Evolutionary conservation across 371 early-diverging fungal genomes (phyloP).

Genomic region (Smittium culicis): DNA sequence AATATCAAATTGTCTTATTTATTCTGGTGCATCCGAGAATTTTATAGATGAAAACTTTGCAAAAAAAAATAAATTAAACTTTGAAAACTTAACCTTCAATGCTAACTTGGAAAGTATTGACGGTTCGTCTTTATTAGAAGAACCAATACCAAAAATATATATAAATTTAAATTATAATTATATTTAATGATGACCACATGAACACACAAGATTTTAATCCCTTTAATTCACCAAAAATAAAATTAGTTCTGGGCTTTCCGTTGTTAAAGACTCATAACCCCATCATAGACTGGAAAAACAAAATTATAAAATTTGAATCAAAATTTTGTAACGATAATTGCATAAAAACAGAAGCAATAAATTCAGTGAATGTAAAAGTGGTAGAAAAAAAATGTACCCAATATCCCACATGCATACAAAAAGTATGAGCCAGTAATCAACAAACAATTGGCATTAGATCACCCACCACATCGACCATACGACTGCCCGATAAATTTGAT

Average conservation of each 20-base stretch:
- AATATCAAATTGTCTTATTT: neutral
- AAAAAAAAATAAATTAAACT: neutral
- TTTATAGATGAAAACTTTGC: neutral
- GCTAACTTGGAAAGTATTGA: neutral
- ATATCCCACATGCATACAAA: neutral
- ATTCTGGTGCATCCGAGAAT: constrained; percentile 6
- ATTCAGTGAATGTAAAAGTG: no score
- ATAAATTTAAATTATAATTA: neutral
- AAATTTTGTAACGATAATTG: neutral
- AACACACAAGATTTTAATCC: neutral
- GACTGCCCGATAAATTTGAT: neutral
- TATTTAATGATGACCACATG: neutral
- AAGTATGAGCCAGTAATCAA: neutral
- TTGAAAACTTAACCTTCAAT: neutral
- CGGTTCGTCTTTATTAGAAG: neutral
- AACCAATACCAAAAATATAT: neutral
- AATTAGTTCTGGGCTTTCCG: constrained; percentile 7
- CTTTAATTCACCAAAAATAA: neutral
- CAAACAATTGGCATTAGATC: no score
- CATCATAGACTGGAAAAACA: constrained; percentile 4
- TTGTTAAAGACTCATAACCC: constrained; percentile 6
- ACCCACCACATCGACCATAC: no score
- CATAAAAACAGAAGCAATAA: neutral
- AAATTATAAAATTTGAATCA: constrained; percentile 3
- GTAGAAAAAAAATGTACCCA: no score